Conservation (phyloP, 306 rosid genomes). For the Rubus parviflorus region DNA sequence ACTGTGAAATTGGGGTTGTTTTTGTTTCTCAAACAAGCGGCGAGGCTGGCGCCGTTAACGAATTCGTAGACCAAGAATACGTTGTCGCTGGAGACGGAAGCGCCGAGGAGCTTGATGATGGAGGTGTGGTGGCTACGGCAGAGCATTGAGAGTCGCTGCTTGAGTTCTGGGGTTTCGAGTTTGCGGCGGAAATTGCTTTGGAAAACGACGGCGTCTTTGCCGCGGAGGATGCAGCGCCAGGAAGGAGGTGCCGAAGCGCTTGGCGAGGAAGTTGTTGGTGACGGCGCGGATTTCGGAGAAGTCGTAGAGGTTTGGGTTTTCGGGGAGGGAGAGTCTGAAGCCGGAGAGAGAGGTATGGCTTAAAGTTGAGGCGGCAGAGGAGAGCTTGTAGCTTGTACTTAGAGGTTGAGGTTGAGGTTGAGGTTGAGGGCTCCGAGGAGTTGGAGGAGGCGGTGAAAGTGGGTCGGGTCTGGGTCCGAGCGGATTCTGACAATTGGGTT, state of each 20-base stretch:
- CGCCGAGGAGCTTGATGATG: conserved; percentile 78
- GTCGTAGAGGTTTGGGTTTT: conserved; percentile 69
- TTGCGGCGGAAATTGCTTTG: conserved; percentile 71
- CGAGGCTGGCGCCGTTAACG: conserved; percentile 70
- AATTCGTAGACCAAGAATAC: conserved; percentile 72
- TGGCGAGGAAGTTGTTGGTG: conserved; percentile 83
- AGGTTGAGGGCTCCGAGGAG: conserved; percentile 37
- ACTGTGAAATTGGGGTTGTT: conserved; percentile 56
- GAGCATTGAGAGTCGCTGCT: conserved; percentile 53
- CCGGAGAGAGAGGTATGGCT: conserved; percentile 45
- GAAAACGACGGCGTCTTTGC: conserved; percentile 66
- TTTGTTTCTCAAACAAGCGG: conserved; percentile 59
- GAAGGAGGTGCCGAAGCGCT: conserved; percentile 51
- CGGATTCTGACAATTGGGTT: not conserved
- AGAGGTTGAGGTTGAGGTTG: conserved; percentile 38
- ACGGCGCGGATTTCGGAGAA: conserved; percentile 69
- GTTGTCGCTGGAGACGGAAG: conserved; percentile 70
- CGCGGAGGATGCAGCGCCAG: conserved; percentile 81
- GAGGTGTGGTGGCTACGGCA: conserved; percentile 82
- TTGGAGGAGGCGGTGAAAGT: not conserved
- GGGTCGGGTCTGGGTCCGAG: not conserved
- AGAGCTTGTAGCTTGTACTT: conserved; percentile 41
- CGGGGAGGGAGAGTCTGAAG: conserved; percentile 55
- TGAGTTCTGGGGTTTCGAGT: conserved; percentile 37
- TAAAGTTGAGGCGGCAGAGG: conserved; percentile 47